Base-by-base conservation (phyloP, 192 early-diverging fungal genomes). In the Backusella westeae region DNA sequence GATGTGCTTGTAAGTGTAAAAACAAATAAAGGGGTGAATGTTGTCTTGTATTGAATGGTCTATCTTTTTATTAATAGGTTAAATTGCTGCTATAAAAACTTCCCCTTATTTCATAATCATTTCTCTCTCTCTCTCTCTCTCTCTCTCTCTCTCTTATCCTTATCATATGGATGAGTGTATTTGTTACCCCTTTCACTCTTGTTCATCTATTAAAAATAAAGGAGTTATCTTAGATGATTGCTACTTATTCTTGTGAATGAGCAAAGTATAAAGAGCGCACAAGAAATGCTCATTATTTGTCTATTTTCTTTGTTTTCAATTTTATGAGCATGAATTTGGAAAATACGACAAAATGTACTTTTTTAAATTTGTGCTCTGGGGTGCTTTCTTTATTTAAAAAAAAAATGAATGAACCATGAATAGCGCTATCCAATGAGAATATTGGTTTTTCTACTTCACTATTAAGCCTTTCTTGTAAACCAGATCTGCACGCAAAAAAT, bases 1-100 rank as follows among this genome's bases (percentile, higher is more conserved):
- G 75, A 21, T 82, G 81, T 77, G 81, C 81, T 29, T 82, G 81
- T 82, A 78, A 79, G 81, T 70, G 2, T 39, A 39, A 44, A 41
- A 34, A 23, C 1, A 34, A 69, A 15, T 69, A 52, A 19, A 17
- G 12, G 14, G 23, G 49, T 15, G 26, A 26, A 44, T 39, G 2
- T 69, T 39, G 17, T 42, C 4, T 8, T 32, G 0, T 46, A 17
- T 46, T 42, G 34, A 39, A 9, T 44, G 42, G 32, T 10, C 38
- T 19, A 19, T 4, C 3, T 46, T 15, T 2, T 15, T 34, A 17
- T 52, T 52, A 15, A 32, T 52, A 52, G 32, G 34, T 53, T n/a
- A n/a, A 52, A 29, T 23, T 56, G 52, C 21, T 19, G n/a, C 7
- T 8, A 9, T 56, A 56, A 56, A 56, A 2, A 1, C 6, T 21